Evolutionary conservation across 225 moss, liverwort and hornwort genomes (phyloP), one percentile per base, ranked within the genome.

Genomic region (Physcomitrellopsis africana): DNA sequence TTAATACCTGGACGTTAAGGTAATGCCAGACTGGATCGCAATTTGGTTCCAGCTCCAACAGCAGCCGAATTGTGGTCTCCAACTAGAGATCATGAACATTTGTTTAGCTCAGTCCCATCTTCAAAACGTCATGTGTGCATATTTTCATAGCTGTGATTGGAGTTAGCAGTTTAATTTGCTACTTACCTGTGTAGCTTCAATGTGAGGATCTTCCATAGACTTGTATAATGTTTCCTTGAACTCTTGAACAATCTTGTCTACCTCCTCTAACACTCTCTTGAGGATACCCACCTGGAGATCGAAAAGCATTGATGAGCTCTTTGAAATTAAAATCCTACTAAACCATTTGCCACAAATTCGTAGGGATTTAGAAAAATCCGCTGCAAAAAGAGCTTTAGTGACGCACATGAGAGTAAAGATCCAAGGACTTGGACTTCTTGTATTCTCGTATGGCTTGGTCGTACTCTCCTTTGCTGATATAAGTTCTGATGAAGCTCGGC

Each of bases 11-110:
- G 55, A 99, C 93, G 75, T 85, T 90, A 63, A 99, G 91, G 82
- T 99, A 99, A 76, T 99, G 88, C 97, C 97, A 99, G 70, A 99
- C 86, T 68, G 97, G 97, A 78, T 99, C 97, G 26, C 92, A 94
- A 48, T 93, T 88, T 46, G 97, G 97, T 83, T 99, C 97, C 67
- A 99, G 84, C 79, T 93, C 94, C 77, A 92, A 63, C 82, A 99
- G 75, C 49, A 99, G 81, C 10, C 97, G 94, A 58, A 93, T 91
- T 61, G 90, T 93, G 15, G 86, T 94, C 81, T 99, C 94, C 78
- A 99, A 81, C 92, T 99, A 57, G 46, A 61, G 24, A 70, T 3
- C 32, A 70, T 7, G 68, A 51, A 59, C 15, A 7, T 52, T 18
- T 29, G 2, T 37, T 37, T 37, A 53, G 75, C 5, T 78, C 53